Percentiles rank a stretch among this genome's conserved stretches.
Conservation (phyloP, 176 grass and related monocot genomes). For the Oryza meyeriana region DNA sequence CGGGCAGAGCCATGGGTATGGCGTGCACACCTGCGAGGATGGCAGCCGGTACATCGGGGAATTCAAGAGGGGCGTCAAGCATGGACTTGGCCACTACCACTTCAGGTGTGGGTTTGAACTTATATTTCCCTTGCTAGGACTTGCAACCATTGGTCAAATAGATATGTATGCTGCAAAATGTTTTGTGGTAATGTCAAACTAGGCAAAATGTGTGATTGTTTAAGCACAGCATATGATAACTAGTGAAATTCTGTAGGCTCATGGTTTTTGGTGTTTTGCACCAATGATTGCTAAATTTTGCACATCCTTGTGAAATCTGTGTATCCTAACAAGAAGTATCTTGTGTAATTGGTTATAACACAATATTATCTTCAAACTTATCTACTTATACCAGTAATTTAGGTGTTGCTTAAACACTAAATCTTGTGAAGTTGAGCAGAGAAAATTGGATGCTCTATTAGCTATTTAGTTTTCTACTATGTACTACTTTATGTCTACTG, state of each 20-base stretch:
- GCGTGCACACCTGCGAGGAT: constrained; percentile 95
- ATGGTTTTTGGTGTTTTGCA: constrained; percentile 15
- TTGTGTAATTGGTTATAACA: constrained; percentile 10
- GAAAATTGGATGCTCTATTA: not conserved
- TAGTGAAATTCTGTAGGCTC: not conserved
- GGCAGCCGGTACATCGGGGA: constrained; percentile 91
- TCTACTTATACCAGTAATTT: not conserved
- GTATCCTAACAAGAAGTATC: not conserved
- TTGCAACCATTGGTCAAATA: not conserved
- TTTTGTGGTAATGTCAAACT: constrained; percentile 3
- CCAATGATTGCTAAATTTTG: not conserved
- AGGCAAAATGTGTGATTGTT: not conserved
- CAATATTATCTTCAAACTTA: not conserved
- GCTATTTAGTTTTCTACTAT: not conserved
- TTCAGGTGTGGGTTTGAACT: constrained; percentile 64
- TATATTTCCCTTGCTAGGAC: not conserved
- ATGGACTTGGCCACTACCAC: constrained; percentile 97
- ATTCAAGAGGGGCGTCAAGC: constrained; percentile 98
- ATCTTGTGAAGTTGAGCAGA: constrained; percentile 15
- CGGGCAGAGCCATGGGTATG: constrained; percentile 90
- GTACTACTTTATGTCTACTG: not conserved
- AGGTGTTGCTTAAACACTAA: not conserved
- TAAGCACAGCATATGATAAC: not conserved
- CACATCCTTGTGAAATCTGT: not conserved
- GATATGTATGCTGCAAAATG: constrained; percentile 2